Base-by-base conservation (phyloP, 192 early-diverging fungal genomes). In the Chytriomyces confervae region DNA sequence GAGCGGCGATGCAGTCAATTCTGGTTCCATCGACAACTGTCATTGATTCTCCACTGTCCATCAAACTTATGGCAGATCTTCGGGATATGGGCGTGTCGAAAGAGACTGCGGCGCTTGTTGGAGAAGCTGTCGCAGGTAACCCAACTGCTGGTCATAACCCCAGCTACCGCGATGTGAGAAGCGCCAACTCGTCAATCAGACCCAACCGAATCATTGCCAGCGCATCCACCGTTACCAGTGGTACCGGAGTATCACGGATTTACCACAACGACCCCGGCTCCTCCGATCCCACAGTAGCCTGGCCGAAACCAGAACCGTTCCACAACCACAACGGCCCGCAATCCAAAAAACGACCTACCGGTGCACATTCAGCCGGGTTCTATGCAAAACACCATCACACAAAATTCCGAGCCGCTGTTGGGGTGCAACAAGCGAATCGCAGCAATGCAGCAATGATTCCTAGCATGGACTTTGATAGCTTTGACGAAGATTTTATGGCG, bases 291-390 rank as follows among this genome's bases (percentile, higher is more conserved):
- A 76, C 75, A 4, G 51, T 57, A 43, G 75, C 62, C 13, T 67
- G 64, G 75, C 75, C 75, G 18, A 49, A 61, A 76, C 46, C 64
- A 20, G 64, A 76, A 45, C 18, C 75, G 11, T 65, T 67, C 24
- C 24, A 67, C 7, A 65, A 65, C 65, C 64, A 67, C 64, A 44
- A 51, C 44, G 45, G 27, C 7, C 10, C 45, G 9, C 75, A 67
- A 10, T 72, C 69, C 46, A 44, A 60, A 50, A 50, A 45, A n/a
- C 36, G 71, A 48, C 85, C 85, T 8, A 63, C 75, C 65, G 85
- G 85, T 9, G 85, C 85, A 10, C 81, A 84, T 48, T 81, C 79
- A 23, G 61, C 77, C 45, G 85, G 85, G 9, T 85, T 79, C 60
- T 86, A 86, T 50, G 48, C 85, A n/a, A 86, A 83, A 69, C 45